Evolutionary conservation across 352 stramenopile genomes (phyloP), one percentile per base, ranked within the genome.

Genomic region (Globisporangium barbulae): DNA sequence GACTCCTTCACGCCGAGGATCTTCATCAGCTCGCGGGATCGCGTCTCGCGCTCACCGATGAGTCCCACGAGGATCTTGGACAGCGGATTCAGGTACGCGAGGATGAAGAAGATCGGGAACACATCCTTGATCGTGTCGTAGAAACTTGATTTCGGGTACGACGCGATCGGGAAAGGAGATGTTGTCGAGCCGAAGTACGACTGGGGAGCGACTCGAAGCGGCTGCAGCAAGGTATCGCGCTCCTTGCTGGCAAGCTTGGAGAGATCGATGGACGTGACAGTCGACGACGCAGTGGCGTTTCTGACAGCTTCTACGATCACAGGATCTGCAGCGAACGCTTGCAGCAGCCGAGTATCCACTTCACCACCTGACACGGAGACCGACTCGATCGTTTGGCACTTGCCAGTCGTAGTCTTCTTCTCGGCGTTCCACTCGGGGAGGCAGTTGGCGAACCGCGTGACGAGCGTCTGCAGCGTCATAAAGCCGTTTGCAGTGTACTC

Each of bases 11-110:
- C 78, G 17, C 95, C 94, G 62, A 98, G 87, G 50, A 88, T 83
- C 68, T 93, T 93, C 73, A 98, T 94, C 45, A 82, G 83, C 66
- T 98, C 93, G 21, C 93, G 89, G 45, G 94, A 76, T 1, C 86
- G 77, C 5, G 78, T 78, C 64, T 98, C 93, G 47, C 97, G 97
- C 68, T 98, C 93, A n/a, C 77, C 66, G 22, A 98, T 94, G 56
- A 98, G 76, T 21, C 80, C 70, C 7, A 91, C 72, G 45, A 98
- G 67, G 31, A 97, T 79, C 4, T 80, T 73, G 7, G 88, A 96
- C 6, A 95, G 80, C 6, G 88, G 83, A 68, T 93, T 95, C 41
- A 98, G 60, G 65, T 96, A 97, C 17, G 88, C 79, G 37, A 98
- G 70, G 35, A 96, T 79, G 63, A 97, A 97, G 44, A 98, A 90